These are phyloP conservation scores for Oenanthe javanica DNA, from an alignment of 140 eudicot species.

Conservation along the genomic window DNA sequence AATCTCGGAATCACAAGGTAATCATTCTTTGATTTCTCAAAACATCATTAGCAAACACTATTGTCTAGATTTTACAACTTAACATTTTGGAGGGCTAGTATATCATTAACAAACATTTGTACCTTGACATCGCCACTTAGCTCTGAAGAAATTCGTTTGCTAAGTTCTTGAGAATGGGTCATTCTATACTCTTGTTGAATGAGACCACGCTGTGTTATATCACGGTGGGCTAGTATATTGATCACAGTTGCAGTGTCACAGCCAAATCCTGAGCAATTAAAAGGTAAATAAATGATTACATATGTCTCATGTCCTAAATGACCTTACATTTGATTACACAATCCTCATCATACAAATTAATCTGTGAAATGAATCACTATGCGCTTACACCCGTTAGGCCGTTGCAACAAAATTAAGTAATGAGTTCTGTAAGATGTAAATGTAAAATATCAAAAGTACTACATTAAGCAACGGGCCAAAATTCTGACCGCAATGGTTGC, in stretches of 20 bases:
- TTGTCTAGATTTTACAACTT: not conserved
- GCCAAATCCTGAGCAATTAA: constrained; percentile 56
- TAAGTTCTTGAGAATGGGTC: constrained; percentile 57
- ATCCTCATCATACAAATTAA: not conserved
- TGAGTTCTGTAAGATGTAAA: too few species aligned
- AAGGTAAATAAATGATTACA: not conserved
- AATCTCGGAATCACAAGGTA: not conserved
- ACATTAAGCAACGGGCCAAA: too few species aligned
- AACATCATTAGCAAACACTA: not conserved
- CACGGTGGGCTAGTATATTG: constrained; percentile 78
- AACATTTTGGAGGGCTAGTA: not conserved
- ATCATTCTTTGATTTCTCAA: not conserved
- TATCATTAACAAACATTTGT: not conserved
- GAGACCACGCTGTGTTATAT: constrained; percentile 68
- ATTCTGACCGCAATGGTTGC: too few species aligned
- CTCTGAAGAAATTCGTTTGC: constrained; percentile 62
- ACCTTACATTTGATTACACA: not conserved
- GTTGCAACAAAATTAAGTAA: too few species aligned
- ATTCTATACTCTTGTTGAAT: constrained; percentile 63
- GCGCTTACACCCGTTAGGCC: not conserved
- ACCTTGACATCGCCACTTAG: constrained; percentile 72
- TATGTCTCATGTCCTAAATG: not conserved
- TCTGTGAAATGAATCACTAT: not conserved
- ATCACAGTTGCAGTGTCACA: constrained; percentile 71
- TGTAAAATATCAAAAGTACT: too few species aligned